Conservation (phyloP, 495 filamentous ascomycete genomes). For the Penicillium ochrochloron region DNA sequence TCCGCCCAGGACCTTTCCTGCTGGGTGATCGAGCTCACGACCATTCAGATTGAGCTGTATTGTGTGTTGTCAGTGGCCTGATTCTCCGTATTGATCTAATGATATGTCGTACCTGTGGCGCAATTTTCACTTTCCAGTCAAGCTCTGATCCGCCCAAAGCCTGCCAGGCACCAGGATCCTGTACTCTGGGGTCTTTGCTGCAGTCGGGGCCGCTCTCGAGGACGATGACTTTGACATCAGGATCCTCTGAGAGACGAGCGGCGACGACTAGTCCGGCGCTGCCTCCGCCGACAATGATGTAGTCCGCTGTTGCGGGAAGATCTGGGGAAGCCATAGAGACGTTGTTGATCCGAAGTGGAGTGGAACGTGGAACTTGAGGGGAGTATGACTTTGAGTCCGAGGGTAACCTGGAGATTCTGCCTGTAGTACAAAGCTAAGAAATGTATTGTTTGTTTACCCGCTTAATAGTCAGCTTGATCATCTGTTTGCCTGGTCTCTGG, state of each 20-base stretch:
- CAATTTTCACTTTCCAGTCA: conserved; percentile 59
- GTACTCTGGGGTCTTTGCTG: conserved; percentile 45
- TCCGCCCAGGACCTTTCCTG: conserved; percentile 42
- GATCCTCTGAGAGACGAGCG: conserved; percentile 51
- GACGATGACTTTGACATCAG: conserved; percentile 47
- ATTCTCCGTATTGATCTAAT: too few relatives aligned
- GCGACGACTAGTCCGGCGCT: conserved; percentile 55
- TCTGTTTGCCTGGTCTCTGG: not conserved
- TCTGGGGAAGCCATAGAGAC: conserved; percentile 8
- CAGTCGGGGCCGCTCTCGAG: conserved; percentile 58
- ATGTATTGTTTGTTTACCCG: not conserved
- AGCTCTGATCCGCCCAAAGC: conserved; percentile 49
- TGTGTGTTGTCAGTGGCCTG: not conserved
- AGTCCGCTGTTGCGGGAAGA: conserved; percentile 30
- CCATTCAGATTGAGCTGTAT: conserved; percentile 30
- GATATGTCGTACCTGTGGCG: conserved; percentile 47
- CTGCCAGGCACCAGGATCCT: conserved; percentile 45
- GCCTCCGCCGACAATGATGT: conserved; percentile 49
- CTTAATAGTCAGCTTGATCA: not conserved
- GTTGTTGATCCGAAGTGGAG: not conserved
- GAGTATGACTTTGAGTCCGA: not conserved
- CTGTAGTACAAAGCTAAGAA: not conserved
- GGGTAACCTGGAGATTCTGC: not conserved
- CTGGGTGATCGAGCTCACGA: conserved; percentile 29
- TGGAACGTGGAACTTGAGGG: not conserved